Conservation (phyloP, 2,329 filamentous ascomycete genomes). For the Botryosphaeria dothidea region DNA sequence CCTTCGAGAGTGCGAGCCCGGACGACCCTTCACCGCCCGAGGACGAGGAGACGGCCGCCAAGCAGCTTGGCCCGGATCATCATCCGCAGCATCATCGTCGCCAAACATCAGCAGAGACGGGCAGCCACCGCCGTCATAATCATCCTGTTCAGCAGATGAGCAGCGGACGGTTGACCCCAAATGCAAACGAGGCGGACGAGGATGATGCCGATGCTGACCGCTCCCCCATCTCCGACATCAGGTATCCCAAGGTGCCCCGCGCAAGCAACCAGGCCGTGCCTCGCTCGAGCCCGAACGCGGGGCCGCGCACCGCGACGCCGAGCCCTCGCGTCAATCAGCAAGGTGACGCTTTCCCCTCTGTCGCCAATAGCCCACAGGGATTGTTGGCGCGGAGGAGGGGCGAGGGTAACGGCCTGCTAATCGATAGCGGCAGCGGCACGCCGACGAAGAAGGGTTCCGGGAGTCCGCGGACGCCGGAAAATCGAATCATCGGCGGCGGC, state of each 20-base stretch:
- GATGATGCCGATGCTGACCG: not conserved
- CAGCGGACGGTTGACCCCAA: no score
- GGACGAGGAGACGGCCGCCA: constrained; percentile 35
- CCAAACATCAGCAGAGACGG: not conserved
- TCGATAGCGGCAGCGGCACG: constrained; percentile 31
- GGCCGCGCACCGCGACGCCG: not conserved
- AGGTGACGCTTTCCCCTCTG: not conserved
- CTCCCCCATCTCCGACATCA: constrained; percentile 38
- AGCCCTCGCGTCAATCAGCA: not conserved
- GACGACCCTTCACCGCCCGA: constrained; percentile 48
- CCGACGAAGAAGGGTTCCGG: constrained; percentile 18
- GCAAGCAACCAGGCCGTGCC: constrained; percentile 49
- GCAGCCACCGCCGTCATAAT: constrained; percentile 22
- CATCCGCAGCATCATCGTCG: not conserved
- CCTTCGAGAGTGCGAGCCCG: constrained; percentile 47
- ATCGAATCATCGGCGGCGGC: constrained; percentile 21
- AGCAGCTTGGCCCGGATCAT: not conserved
- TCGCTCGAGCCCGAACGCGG: constrained; percentile 23
- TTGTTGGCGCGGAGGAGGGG: constrained; percentile 37
- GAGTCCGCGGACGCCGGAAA: constrained; percentile 24
- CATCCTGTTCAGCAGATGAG: no score
- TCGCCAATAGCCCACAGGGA: constrained; percentile 1
- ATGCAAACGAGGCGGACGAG: not conserved
- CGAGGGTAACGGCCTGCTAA: constrained; percentile 33
- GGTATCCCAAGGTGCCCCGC: constrained; percentile 51